Percentiles rank a stretch among this genome's conserved stretches.
Conservation (phyloP, 257 asterid genomes). For the Gentiana macrophylla region DNA sequence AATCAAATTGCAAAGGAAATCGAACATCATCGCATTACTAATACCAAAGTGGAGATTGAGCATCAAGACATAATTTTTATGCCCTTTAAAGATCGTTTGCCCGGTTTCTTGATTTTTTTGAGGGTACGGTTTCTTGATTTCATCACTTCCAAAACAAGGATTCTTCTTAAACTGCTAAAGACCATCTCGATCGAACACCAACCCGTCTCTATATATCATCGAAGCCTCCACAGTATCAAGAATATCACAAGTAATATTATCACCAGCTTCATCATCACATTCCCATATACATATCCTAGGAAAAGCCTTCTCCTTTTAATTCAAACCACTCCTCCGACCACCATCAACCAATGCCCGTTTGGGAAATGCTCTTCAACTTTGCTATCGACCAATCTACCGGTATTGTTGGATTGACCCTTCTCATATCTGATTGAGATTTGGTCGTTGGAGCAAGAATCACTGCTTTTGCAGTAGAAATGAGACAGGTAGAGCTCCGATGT, state of each 20-base stretch:
- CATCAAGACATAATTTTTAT: constrained; percentile 89
- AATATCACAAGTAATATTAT: constrained; percentile 93
- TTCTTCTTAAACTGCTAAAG: constrained; percentile 65
- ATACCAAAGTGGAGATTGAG: constrained; percentile 97
- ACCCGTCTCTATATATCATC: constrained; percentile 49
- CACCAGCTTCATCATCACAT: constrained; percentile 93
- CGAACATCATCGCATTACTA: no score
- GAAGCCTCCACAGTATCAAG: constrained; percentile 80
- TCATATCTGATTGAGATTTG: constrained; percentile 65
- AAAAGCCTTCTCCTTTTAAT: constrained; percentile 39
- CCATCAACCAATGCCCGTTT: constrained; percentile 88
- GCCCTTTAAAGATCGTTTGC: constrained; percentile 80
- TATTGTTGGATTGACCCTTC: constrained; percentile 55
- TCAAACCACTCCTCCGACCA: constrained; percentile 26
- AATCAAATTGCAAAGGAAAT: no score
- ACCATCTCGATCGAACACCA: constrained; percentile 39
- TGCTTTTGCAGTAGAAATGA: constrained; percentile 69
- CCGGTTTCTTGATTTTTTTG: no score
- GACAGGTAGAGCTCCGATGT: no score
- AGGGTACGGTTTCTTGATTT: constrained; percentile 81
- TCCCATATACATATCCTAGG: constrained; percentile 96
- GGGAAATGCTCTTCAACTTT: constrained; percentile 56
- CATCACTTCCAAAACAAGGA: constrained; percentile 49
- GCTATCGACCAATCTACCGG: background rate
- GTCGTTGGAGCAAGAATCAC: constrained; percentile 54